These are phyloP conservation scores for Cafeteria roenbergensis DNA, from an alignment of 108 stramenopile species.

Conservation along the genomic window DNA sequence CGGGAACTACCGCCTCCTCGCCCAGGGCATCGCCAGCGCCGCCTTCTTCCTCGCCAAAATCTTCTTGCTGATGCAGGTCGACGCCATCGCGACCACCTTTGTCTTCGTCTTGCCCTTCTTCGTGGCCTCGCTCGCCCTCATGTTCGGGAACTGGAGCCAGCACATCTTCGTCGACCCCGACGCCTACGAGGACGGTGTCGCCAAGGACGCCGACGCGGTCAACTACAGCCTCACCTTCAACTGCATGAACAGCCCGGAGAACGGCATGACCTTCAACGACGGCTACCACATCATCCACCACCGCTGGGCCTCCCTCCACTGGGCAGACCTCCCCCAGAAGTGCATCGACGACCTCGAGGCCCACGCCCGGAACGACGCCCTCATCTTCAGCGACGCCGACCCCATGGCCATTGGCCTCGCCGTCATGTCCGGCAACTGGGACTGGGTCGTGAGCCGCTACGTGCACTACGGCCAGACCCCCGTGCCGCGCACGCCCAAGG, in stretches of 20 bases:
- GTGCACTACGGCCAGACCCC: conserved; percentile 5
- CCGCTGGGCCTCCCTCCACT: conserved; percentile 1
- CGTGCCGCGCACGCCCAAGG: conserved; percentile 3
- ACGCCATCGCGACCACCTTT: conserved; percentile 2
- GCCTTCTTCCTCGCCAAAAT: background rate
- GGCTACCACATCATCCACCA: conserved; percentile 14
- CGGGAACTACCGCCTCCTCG: conserved; percentile 1
- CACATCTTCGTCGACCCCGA: conserved; percentile 12
- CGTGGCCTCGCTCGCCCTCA: conserved; percentile 3
- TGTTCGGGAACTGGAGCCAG: conserved; percentile 11
- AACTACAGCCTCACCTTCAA: conserved; percentile 16
- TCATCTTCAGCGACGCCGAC: conserved; percentile 9
- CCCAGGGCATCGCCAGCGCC: conserved; percentile 1
- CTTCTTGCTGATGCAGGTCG: background rate
- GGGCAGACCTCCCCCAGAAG: conserved; percentile 1
- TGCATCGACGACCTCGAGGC: conserved; percentile 5
- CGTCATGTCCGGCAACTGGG: conserved; percentile 7
- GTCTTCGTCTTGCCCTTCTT: conserved; percentile 3
- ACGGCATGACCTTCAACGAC: conserved; percentile 13
- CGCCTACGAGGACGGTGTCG: conserved; percentile 2
- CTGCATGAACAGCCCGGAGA: conserved; percentile 10
- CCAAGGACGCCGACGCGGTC: too few species aligned
- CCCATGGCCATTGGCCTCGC: background rate
- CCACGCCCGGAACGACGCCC: conserved; percentile 9
- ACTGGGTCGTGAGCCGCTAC: conserved; percentile 1